Base-by-base conservation (phyloP, 805 yeast genomes). In the Candida verbasci region DNA sequence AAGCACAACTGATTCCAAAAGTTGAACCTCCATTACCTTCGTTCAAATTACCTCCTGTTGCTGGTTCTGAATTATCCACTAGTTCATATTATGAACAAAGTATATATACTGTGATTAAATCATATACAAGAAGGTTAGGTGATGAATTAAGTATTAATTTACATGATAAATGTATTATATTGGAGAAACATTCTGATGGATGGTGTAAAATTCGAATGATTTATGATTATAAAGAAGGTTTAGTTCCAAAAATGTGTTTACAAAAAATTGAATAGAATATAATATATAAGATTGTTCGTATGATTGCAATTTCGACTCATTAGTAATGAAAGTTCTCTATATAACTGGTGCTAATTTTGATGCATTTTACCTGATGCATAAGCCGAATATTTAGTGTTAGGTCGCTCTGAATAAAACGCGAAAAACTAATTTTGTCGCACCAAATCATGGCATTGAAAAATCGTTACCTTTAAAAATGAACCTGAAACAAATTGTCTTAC, bases 121-220 rank as follows among this genome's bases (percentile, higher is more conserved):
- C 50, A 1, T 67, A 64, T 33, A 43, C 40, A 4, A 57, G 53
- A 34, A 42, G 47, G 5, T 46, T 65, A 26, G 44, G 46, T 5
- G 72, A 67, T 39, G 72, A 67, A 42, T 31, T 65, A 10, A 44
- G 56, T 9, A 42, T 66, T 3, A 31, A 41, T 2, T 37, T 49
- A 3, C 70, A 69, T 1, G 67, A 67, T 25, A 39, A 41, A 17
- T 65, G 60, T 2, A 24, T 37, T 6, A 35, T 62, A 3, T 33
- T 49, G 17, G 48, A 50, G 17, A 45, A 42, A 4, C 61, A 56
- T 39, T 41, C 57, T 9, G 70, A 65, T 32, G 69, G 68, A 3
- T 67, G 72, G 72, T 63, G 67, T 40, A 48, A 50, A 14, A 61
- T 62, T 12, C 49, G 46, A 20, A 7, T 47, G 14, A 29, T 43